Percentiles rank a stretch among this genome's conserved stretches.
These are phyloP conservation scores for Populus ilicifolia DNA, from an alignment of 345 rosid genomes.

Conservation along the genomic window DNA sequence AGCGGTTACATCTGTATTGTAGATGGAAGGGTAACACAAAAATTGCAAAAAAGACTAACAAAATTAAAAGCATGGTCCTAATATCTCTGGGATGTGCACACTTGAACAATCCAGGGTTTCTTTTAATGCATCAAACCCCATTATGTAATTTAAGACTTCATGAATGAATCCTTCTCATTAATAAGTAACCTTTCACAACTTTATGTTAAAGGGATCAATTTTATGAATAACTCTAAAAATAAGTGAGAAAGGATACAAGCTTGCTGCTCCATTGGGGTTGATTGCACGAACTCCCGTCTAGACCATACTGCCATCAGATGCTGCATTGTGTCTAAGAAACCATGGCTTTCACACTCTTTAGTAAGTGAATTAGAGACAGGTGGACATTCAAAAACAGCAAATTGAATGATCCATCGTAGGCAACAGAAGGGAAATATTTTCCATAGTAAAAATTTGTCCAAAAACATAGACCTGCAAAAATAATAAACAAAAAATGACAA, in stretches of 20 bases:
- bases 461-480: slow-evolving; percentile 61
- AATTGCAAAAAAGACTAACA: slow-evolving; percentile 12
- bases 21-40: slow-evolving; percentile 42
- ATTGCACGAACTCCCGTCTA: slow-evolving; percentile 66
- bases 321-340: slow-evolving; percentile 55
- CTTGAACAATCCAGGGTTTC: not conserved
- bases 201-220: slow-evolving; percentile 3
- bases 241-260: slow-evolving; percentile 72
- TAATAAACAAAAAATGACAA: not conserved
- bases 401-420: slow-evolving; percentile 86
- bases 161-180: not conserved
- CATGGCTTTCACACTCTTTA: slow-evolving; percentile 35
- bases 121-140: not conserved
- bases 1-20: slow-evolving; percentile 65
- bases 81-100: not conserved
- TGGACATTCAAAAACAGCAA: slow-evolving; percentile 70
- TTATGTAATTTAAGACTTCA: not conserved
- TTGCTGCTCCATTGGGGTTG: slow-evolving; percentile 84
- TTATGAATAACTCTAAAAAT: not conserved
- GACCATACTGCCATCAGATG: slow-evolving; percentile 72
- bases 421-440: slow-evolving; percentile 85
- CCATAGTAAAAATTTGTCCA: slow-evolving; percentile 90
- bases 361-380: slow-evolving; percentile 43
- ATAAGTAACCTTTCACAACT: not conserved
- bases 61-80: not conserved